These are phyloP conservation scores for Moringa oleifera DNA, from an alignment of 345 rosid species.

Conservation along the genomic window DNA sequence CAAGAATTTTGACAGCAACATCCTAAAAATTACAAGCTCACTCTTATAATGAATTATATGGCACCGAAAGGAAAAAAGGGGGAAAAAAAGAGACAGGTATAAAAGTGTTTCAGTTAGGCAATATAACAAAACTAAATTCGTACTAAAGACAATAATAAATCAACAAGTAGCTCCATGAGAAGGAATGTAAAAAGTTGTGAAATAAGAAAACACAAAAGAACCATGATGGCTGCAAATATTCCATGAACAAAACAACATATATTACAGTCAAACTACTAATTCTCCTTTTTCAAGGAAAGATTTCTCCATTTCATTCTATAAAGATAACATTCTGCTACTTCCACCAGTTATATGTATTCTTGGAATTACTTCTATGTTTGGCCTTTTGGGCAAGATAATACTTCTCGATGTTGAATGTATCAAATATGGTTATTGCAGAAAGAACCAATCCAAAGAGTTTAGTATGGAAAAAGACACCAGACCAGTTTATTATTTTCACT, in stretches of 20 bases:
- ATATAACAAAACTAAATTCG: background rate
- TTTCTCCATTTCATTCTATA: background rate
- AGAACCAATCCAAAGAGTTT: background rate
- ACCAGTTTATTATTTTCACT: too few relatives aligned
- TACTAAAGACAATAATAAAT: background rate
- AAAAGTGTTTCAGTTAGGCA: background rate
- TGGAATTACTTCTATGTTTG: too few relatives aligned
- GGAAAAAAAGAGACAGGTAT: too few relatives aligned
- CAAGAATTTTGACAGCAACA: constrained; percentile 57
- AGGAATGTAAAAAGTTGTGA: constrained; percentile 3
- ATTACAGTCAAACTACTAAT: too few relatives aligned
- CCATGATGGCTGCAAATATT: background rate
- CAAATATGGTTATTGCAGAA: background rate
- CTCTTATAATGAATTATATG: too few relatives aligned
- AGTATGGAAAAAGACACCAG: background rate
- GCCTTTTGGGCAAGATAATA: too few relatives aligned
- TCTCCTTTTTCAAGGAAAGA: background rate
- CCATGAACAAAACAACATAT: too few relatives aligned
- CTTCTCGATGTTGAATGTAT: background rate
- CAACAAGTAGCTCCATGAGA: background rate
- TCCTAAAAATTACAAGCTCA: constrained; percentile 34
- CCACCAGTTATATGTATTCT: too few relatives aligned
- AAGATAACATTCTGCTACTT: background rate
- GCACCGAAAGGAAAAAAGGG: constrained; percentile 4
- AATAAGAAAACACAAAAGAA: background rate